These are phyloP conservation scores for Draba incana DNA, from an alignment of 345 rosid species.

Conservation along the genomic window DNA sequence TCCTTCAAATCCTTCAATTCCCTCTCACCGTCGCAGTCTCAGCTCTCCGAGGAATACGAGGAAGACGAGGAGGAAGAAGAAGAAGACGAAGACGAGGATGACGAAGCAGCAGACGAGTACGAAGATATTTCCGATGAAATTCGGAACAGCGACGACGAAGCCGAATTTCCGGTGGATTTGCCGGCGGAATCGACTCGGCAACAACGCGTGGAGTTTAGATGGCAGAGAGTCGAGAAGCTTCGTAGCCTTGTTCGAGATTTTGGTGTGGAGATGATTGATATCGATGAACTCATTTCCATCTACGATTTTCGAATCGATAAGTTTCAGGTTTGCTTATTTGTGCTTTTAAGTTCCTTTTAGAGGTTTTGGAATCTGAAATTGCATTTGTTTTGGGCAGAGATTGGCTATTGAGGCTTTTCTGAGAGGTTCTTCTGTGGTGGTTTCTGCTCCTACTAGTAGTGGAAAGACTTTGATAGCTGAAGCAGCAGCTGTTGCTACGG, in stretches of 20 bases:
- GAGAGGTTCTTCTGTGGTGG: conserved; percentile 86
- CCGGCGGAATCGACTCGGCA: conserved; percentile 44
- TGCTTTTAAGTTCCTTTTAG: too few relatives aligned
- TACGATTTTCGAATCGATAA: conserved; percentile 89
- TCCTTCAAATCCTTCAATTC: conserved; percentile 53
- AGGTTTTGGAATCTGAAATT: conserved; percentile 1
- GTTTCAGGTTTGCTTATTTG: conserved; percentile 65
- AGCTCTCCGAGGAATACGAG: conserved; percentile 64
- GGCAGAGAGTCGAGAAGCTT: conserved; percentile 82
- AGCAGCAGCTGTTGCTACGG: conserved; percentile 92
- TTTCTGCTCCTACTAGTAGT: conserved; percentile 96
- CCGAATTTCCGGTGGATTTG: conserved; percentile 45
- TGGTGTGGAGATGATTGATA: conserved; percentile 75
- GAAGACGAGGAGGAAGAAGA: conserved; percentile 53
- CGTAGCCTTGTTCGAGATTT: conserved; percentile 64
- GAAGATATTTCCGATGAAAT: conserved; percentile 47
- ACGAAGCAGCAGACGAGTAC: conserved; percentile 61
- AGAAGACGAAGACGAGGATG: conserved; percentile 51
- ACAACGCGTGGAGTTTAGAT: conserved; percentile 51
- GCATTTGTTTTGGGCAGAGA: conserved; percentile 48
- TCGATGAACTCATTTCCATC: conserved; percentile 71
- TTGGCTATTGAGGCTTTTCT: conserved; percentile 80
- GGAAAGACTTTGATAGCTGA: conserved; percentile 98
- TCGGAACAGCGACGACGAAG: conserved; percentile 56
- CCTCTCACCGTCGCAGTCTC: conserved; percentile 53